Conservation (phyloP, 495 filamentous ascomycete species). For the Tuber calosporum region DNA sequence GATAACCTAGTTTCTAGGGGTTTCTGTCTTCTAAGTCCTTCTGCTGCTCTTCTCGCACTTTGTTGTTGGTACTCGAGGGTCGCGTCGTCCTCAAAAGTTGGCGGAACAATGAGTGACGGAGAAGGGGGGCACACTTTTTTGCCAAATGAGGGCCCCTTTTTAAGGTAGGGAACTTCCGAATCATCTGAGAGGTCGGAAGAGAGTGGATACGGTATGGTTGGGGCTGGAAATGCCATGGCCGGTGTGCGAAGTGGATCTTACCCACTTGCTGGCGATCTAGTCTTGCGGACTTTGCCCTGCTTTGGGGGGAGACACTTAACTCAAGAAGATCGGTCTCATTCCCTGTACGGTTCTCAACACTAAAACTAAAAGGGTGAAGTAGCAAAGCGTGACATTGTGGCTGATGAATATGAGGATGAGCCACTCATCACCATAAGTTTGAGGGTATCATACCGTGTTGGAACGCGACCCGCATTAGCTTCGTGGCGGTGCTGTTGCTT, state of each 20-base stretch:
- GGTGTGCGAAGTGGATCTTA: background rate
- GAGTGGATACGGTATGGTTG: conserved; percentile 24
- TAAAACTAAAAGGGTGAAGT: background rate
- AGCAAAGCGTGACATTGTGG: background rate
- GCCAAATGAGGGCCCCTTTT: conserved; percentile 5
- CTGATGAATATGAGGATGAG: background rate
- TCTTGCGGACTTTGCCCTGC: background rate
- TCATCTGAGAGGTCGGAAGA: conserved; percentile 17
- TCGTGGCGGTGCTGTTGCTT: background rate
- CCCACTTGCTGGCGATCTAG: background rate
- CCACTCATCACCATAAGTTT: background rate
- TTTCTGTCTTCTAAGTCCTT: conserved; percentile 3
- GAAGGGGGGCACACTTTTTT: conserved; percentile 11
- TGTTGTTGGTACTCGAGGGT: conserved; percentile 1
- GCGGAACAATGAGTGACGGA: conserved; percentile 11
- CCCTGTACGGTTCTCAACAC: background rate
- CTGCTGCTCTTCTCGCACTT: conserved; percentile 14
- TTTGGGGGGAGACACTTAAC: background rate
- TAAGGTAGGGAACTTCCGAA: conserved; percentile 14
- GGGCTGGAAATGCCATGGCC: conserved; percentile 23
- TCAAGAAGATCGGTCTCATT: background rate
- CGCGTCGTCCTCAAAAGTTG: background rate
- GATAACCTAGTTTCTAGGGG: conserved; percentile 13
- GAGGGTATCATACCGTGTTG: background rate
- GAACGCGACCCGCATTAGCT: background rate